Conservation (phyloP, 495 filamentous ascomycete genomes). For the Penicillium paxilli region DNA sequence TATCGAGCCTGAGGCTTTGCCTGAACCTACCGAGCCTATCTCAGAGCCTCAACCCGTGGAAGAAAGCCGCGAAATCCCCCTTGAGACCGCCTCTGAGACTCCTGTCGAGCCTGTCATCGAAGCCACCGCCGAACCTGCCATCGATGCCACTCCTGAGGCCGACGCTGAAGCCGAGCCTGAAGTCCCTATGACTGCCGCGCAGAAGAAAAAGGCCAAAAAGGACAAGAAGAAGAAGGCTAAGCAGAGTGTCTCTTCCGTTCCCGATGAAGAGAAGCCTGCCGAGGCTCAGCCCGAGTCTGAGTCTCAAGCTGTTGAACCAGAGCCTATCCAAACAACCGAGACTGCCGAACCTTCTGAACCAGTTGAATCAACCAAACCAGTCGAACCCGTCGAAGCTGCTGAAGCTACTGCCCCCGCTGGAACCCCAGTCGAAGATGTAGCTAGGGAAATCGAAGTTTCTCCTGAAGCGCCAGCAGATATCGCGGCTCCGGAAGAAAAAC, state of each 20-base stretch:
- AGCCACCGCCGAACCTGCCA: conserved; percentile 3
- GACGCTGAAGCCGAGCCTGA: conserved; percentile 22
- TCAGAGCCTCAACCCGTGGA: too few species aligned
- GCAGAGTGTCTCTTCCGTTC: conserved; percentile 15
- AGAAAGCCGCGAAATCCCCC: too few species aligned
- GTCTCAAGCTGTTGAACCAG: conserved; percentile 7
- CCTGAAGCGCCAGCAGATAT: not conserved
- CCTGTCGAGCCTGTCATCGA: not conserved
- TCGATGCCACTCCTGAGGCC: conserved; percentile 2
- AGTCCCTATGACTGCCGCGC: conserved; percentile 17
- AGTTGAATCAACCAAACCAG: not conserved
- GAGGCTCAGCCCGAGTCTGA: conserved; percentile 6
- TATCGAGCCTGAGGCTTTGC: not conserved
- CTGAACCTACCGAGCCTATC: not conserved
- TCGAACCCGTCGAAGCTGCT: not conserved
- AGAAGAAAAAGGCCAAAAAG: conserved; percentile 43
- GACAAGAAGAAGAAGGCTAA: conserved; percentile 35
- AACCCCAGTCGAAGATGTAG: not conserved
- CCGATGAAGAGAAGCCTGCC: conserved; percentile 17
- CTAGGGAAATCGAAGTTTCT: not conserved
- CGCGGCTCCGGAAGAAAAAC: not conserved
- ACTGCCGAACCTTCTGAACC: conserved; percentile 1
- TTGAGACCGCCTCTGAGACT: not conserved
- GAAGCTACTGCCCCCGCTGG: not conserved
- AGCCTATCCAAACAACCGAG: not conserved